Percentiles rank a stretch among this genome's conserved stretches.
Conservation (phyloP, 1,284 basidiomycete species). For the Trichosporon inkin region DNA sequence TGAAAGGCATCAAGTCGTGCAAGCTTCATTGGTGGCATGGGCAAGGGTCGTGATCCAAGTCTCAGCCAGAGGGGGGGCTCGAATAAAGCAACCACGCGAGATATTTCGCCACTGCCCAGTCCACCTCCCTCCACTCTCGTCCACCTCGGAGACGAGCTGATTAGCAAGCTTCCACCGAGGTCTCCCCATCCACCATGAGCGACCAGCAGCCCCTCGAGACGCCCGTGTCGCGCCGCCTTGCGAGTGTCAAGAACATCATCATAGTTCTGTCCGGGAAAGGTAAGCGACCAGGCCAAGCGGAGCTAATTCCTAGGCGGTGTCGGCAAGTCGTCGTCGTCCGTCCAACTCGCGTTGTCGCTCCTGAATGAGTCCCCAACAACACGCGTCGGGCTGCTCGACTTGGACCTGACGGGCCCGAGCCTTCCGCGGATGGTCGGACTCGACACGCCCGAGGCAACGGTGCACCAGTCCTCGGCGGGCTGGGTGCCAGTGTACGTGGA, state of each 20-base stretch:
- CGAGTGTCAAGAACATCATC: slow-evolving; percentile 76
- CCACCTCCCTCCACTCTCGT: not conserved
- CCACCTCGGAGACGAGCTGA: not conserved
- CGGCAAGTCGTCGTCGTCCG: slow-evolving; percentile 92
- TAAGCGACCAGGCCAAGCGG: slow-evolving; percentile 17
- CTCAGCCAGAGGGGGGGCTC: too few species aligned
- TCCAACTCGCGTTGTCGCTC: slow-evolving; percentile 86
- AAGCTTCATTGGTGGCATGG: too few species aligned
- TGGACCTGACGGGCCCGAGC: slow-evolving; percentile 94
- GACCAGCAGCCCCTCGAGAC: slow-evolving; percentile 46
- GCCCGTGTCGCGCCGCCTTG: slow-evolving; percentile 62
- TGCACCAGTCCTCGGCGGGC: slow-evolving; percentile 89
- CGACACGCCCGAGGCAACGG: slow-evolving; percentile 59
- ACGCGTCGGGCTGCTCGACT: slow-evolving; percentile 85
- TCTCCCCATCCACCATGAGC: slow-evolving; percentile 27
- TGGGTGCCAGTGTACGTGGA: slow-evolving; percentile 98
- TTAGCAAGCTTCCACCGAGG: not conserved
- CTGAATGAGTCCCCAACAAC: slow-evolving; percentile 59
- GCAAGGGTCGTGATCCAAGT: too few species aligned
- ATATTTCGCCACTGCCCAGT: not conserved
- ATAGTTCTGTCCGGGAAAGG: slow-evolving; percentile 89
- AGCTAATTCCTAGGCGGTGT: slow-evolving; percentile 66
- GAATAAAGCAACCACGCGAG: not conserved
- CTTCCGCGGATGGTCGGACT: slow-evolving; percentile 96
- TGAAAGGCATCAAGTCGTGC: too few species aligned